Conservation (phyloP, 2,329 filamentous ascomycete genomes). For the Ceratocystis colombiana region DNA sequence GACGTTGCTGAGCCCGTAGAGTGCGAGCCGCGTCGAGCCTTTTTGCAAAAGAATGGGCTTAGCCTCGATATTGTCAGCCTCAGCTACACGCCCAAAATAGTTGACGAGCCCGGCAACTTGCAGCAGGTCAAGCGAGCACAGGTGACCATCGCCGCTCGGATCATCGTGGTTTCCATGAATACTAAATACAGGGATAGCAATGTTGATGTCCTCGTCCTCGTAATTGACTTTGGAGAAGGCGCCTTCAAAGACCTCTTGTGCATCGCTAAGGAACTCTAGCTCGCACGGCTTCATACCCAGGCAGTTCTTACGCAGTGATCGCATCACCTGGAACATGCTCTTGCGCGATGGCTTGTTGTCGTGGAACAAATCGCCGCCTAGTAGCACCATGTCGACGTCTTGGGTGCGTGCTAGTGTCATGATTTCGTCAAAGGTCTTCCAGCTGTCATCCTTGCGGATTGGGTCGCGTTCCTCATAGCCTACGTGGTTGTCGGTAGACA, state of each 20-base stretch:
- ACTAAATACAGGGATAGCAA: slow-evolving; percentile 93
- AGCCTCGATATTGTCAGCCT: slow-evolving; percentile 85
- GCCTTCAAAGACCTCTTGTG: slow-evolving; percentile 78
- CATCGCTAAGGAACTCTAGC: slow-evolving; percentile 87
- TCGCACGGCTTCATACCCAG: slow-evolving; percentile 92
- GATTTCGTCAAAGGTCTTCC: slow-evolving; percentile 90
- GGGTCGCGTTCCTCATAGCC: slow-evolving; percentile 90
- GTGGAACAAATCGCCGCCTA: slow-evolving; percentile 92
- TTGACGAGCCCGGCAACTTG: slow-evolving; percentile 88
- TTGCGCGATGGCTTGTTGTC: slow-evolving; percentile 96
- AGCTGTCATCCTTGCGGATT: slow-evolving; percentile 92
- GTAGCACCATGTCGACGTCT: slow-evolving; percentile 94
- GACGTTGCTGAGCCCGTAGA: slow-evolving; percentile 93
- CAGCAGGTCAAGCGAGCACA: slow-evolving; percentile 80
- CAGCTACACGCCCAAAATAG: slow-evolving; percentile 85
- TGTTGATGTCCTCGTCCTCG: slow-evolving; percentile 92
- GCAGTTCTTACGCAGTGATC: slow-evolving; percentile 83
- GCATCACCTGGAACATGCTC: slow-evolving; percentile 95
- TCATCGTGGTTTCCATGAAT: slow-evolving; percentile 99
- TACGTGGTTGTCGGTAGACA: slow-evolving; percentile 96
- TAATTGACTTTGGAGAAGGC: slow-evolving; percentile 95
- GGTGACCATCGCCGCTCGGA: slow-evolving; percentile 88
- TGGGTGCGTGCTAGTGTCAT: slow-evolving; percentile 76
- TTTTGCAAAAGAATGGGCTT: slow-evolving; percentile 92
- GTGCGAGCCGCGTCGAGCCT: slow-evolving; percentile 77